These are phyloP conservation scores for Cladophialophora yegresii DNA, from an alignment of 2,329 filamentous ascomycete species.

Conservation along the genomic window DNA sequence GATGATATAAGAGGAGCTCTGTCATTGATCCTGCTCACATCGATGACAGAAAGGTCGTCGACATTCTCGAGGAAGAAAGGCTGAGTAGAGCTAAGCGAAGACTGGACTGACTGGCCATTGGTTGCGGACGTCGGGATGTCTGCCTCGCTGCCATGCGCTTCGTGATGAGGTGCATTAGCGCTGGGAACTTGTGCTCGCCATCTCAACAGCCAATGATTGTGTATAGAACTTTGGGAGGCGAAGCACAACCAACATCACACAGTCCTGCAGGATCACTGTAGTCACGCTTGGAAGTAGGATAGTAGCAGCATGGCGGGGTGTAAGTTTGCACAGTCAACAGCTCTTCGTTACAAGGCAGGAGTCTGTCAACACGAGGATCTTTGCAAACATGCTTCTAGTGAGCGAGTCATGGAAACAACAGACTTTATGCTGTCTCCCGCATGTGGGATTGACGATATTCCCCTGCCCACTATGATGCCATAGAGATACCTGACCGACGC, in stretches of 20 bases:
- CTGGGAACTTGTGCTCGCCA: slow-evolving; percentile 6
- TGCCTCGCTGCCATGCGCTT: slow-evolving; percentile 14
- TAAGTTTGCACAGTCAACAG: not conserved
- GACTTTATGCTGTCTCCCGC: no score
- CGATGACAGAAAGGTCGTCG: not conserved
- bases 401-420: not conserved
- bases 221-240: slow-evolving; percentile 15
- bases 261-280: not conserved
- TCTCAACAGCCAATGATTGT: not conserved
- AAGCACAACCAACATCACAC: slow-evolving; percentile 6
- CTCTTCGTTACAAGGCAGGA: not conserved
- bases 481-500: not conserved
- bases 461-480: not conserved
- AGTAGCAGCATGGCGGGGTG: not conserved
- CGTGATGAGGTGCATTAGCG: slow-evolving; percentile 20
- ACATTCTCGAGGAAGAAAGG: slow-evolving; percentile 1
- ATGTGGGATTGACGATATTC: not conserved
- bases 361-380: not conserved
- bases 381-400: not conserved
- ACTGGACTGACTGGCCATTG: slow-evolving; percentile 3
- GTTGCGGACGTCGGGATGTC: not conserved
- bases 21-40: not conserved
- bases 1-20: not conserved
- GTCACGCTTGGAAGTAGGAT: not conserved
- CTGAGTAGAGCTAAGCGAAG: slow-evolving; percentile 7